phyloP scores from a whole-genome alignment of 805 yeast genomes.

The Middelhovenomyces tepae region DNA sequence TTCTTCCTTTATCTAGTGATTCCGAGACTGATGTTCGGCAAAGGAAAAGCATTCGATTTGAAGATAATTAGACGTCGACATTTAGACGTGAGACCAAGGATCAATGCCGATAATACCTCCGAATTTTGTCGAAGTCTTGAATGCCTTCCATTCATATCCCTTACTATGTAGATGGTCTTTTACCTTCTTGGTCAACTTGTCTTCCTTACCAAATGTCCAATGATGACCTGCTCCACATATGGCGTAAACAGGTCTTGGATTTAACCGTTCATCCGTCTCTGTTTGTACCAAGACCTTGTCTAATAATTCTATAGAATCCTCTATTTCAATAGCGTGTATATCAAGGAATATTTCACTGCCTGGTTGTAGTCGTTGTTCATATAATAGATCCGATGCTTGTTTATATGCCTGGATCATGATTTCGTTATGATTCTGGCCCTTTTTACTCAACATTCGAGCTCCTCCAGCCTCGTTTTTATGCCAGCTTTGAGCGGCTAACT shows the following conservation, averaged over 20 bases:
- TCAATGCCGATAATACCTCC: constrained; percentile 35
- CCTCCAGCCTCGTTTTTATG: constrained; percentile 23
- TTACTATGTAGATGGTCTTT: constrained; percentile 27
- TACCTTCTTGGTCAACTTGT: constrained; percentile 25
- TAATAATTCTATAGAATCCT: constrained; percentile 25
- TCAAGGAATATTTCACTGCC: constrained; percentile 25
- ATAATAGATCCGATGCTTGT: constrained; percentile 22
- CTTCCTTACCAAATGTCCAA: constrained; percentile 23
- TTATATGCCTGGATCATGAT: constrained; percentile 21
- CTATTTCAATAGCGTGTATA: constrained; percentile 29
- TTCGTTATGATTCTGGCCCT: constrained; percentile 26
- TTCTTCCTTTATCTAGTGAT: not conserved
- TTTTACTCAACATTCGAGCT: constrained; percentile 23
- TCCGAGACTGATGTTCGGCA: not conserved
- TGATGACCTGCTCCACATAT: constrained; percentile 28
- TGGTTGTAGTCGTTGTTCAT: constrained; percentile 17
- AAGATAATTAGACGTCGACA: too few species aligned
- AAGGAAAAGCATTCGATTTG: too few species aligned
- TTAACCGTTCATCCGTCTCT: constrained; percentile 17
- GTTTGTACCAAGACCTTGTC: constrained; percentile 18
- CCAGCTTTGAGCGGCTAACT: constrained; percentile 27
- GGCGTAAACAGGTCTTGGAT: constrained; percentile 23
- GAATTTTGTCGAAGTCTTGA: constrained; percentile 25
- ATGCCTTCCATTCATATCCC: constrained; percentile 33
- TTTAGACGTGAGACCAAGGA: constrained; percentile 29